Evolutionary conservation across 2,329 filamentous ascomycete genomes (phyloP).

Genomic region (Paecilomyces fulvus): DNA sequence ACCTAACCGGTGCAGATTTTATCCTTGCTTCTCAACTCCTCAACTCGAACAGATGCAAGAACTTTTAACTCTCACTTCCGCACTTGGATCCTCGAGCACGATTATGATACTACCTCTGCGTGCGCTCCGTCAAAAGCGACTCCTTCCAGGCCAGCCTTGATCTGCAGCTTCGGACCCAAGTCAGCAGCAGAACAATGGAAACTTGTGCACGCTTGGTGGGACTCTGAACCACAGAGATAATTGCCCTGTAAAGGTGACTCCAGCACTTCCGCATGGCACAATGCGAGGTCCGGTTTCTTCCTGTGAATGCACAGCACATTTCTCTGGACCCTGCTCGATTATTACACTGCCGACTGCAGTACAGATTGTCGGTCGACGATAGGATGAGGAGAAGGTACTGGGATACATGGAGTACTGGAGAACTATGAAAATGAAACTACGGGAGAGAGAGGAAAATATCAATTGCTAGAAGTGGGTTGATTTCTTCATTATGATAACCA

Average conservation of each 20-base stretch:
- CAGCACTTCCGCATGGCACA: conserved; percentile 74
- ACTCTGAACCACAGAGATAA: conserved; percentile 55
- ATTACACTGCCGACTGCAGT: no score
- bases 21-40: conserved; percentile 70
- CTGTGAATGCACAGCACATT: conserved; percentile 93
- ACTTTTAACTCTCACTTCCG: conserved; percentile 72
- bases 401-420: conserved; percentile 68
- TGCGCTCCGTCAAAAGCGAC: conserved; percentile 74
- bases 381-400: conserved; percentile 80
- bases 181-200: conserved; percentile 72
- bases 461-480: conserved; percentile 30
- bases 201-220: conserved; percentile 84
- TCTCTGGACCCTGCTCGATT: conserved; percentile 87
- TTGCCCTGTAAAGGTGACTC: conserved; percentile 78
- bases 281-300: conserved; percentile 80
- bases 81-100: conserved; percentile 72
- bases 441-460: conserved; percentile 26
- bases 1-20: conserved; percentile 65
- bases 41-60: conserved; percentile 74
- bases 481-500: neutral
- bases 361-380: no score
- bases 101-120: conserved; percentile 81
- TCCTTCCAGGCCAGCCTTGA: conserved; percentile 68
- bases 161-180: conserved; percentile 66
- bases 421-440: conserved; percentile 25